Evolutionary conservation across 495 filamentous ascomycete genomes (phyloP).

Genomic region (Neurospora pannonica): DNA sequence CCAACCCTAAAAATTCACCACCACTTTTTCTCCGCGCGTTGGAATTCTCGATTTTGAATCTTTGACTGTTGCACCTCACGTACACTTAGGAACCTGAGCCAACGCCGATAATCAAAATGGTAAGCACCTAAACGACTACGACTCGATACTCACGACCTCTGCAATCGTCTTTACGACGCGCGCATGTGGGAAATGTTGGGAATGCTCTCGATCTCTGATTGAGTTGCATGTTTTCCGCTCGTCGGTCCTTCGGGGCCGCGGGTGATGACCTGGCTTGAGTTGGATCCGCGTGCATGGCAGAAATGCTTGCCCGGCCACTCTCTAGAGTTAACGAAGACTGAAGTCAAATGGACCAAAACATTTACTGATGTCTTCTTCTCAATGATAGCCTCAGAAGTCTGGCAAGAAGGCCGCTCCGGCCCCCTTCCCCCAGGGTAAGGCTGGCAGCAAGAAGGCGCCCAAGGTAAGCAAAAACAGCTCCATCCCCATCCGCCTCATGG

Average conservation of each 20-base stretch:
- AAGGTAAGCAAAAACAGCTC: conserved; percentile 58
- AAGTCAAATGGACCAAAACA: conserved; percentile 58
- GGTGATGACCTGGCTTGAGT: conserved; percentile 83
- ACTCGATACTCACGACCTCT: conserved; percentile 10
- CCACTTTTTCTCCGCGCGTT: conserved; percentile 14
- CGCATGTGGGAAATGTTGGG: neutral
- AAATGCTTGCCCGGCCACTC: conserved; percentile 57
- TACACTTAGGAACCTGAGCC: conserved; percentile 16
- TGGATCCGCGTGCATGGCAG: conserved; percentile 39
- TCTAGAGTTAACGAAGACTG: conserved; percentile 89
- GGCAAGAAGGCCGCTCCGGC: conserved; percentile 93
- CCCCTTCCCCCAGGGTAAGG: conserved; percentile 90
- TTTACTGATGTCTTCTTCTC: conserved; percentile 97
- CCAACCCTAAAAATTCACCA: conserved; percentile 23
- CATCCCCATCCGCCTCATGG: neutral
- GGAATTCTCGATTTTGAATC: conserved; percentile 11
- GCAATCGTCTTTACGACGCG: conserved; percentile 2
- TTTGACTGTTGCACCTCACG: conserved; percentile 17
- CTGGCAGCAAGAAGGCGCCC: conserved; percentile 86
- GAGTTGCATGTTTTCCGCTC: conserved; percentile 42
- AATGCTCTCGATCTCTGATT: conserved; percentile 22
- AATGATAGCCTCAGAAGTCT: conserved; percentile 98
- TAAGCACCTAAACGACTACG: conserved; percentile 29
- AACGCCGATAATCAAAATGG: conserved; percentile 31
- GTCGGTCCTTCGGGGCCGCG: conserved; percentile 38